Percentiles rank a stretch among this genome's conserved stretches.
These are phyloP conservation scores for Kregervanrija delftensis DNA, from an alignment of 805 yeast genomes.

Conservation along the genomic window DNA sequence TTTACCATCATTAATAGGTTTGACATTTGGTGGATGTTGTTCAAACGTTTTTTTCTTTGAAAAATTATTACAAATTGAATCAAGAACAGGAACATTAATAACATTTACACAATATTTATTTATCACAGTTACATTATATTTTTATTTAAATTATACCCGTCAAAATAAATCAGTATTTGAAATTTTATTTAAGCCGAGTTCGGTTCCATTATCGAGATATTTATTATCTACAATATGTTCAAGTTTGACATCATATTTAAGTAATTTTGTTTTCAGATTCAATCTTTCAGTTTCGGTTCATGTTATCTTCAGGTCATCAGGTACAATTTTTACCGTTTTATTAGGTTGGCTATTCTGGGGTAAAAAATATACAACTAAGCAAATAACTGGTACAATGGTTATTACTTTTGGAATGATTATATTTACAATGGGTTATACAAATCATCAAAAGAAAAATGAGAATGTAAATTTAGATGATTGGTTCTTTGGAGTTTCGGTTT, in stretches of 20 bases:
- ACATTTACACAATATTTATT: slow-evolving; percentile 54
- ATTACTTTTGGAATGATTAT: slow-evolving; percentile 51
- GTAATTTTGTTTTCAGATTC: slow-evolving; percentile 51
- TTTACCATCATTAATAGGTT: slow-evolving; percentile 7
- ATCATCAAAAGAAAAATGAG: neutral
- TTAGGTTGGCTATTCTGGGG: slow-evolving; percentile 43
- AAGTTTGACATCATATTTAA: slow-evolving; percentile 44
- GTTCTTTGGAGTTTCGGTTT: slow-evolving; percentile 5
- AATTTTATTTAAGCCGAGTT: slow-evolving; percentile 21
- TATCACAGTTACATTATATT: slow-evolving; percentile 39
- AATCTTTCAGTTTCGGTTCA: slow-evolving; percentile 61
- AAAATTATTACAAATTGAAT: slow-evolving; percentile 32
- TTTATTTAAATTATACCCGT: slow-evolving; percentile 21
- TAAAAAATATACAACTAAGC: slow-evolving; percentile 37
- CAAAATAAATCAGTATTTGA: slow-evolving; percentile 19
- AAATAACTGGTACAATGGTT: slow-evolving; percentile 43
- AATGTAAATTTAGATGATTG: neutral
- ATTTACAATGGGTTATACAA: slow-evolving; percentile 23
- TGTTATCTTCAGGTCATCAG: slow-evolving; percentile 58
- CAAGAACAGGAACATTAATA: slow-evolving; percentile 40
- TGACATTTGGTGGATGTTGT: slow-evolving; percentile 71
- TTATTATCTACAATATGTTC: slow-evolving; percentile 41
- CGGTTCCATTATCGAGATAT: slow-evolving; percentile 39
- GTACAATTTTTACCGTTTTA: slow-evolving; percentile 54
- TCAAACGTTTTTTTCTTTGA: slow-evolving; percentile 62